phyloP scores from a whole-genome alignment of 257 asterid species.

The Plantago major region DNA sequence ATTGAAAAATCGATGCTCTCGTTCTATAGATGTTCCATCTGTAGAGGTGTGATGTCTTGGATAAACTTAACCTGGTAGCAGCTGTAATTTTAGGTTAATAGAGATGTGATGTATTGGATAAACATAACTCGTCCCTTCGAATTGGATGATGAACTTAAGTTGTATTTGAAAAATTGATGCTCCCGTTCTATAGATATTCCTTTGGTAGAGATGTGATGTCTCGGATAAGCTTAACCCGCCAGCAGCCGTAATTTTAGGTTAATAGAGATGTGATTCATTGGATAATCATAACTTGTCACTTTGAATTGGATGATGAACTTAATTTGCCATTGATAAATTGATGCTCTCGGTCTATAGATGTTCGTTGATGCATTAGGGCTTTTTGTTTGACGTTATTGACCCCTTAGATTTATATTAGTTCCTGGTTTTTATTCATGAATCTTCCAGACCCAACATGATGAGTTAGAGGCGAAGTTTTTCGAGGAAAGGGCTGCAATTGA shows the following conservation, averaged over 20 bases:
- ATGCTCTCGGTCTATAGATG: no score
- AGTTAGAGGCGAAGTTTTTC: slow-evolving; percentile 47
- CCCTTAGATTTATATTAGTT: not conserved
- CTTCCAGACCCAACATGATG: slow-evolving; percentile 53
- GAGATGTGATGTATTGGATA: not conserved
- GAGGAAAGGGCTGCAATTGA: slow-evolving; percentile 64
- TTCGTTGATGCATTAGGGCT: no score
- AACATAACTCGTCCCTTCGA: no score
- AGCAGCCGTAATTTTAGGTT: not conserved
- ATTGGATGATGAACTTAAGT: no score
- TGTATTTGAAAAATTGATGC: no score
- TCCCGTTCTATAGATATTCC: no score
- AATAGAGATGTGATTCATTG: not conserved
- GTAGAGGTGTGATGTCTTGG: no score
- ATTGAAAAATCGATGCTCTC: no score
- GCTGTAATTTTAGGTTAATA: not conserved
- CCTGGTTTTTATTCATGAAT: not conserved
- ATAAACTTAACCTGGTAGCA: not conserved
- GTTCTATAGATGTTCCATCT: no score
- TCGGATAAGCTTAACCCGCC: not conserved
- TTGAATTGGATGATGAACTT: no score
- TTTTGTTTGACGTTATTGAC: not conserved
- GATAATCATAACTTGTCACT: not conserved
- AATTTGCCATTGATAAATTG: no score
- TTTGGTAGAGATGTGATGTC: no score